Evolutionary conservation across 2,329 filamentous ascomycete genomes (phyloP).

Genomic region (Hypoxylon sp.): DNA sequence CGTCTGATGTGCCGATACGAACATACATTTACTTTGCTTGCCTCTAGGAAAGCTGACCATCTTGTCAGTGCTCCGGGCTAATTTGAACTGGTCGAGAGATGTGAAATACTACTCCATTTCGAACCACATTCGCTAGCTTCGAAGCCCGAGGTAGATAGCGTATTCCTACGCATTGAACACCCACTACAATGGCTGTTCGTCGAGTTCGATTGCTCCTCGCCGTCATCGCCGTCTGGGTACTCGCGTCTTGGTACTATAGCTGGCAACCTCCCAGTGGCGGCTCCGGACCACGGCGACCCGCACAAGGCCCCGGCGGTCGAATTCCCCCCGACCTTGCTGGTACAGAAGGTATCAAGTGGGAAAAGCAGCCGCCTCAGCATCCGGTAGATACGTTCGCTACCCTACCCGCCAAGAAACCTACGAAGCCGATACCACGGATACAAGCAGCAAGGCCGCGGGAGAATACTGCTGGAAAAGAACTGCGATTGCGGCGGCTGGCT

Average conservation of each 20-base stretch:
- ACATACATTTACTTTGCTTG: constrained; percentile 18
- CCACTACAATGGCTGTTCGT: constrained; percentile 47
- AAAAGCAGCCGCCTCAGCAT: constrained; percentile 52
- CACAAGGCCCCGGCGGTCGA: constrained; percentile 17
- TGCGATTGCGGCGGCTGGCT: constrained; percentile 54
- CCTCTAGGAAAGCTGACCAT: constrained; percentile 32
- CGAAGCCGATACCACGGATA: constrained; percentile 70
- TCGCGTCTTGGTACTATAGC: constrained; percentile 51
- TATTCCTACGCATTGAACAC: constrained; percentile 10
- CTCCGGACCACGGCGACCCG: constrained; percentile 31
- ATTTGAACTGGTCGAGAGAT: constrained; percentile 32
- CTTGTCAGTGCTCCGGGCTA: constrained; percentile 35
- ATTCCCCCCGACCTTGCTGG: constrained; percentile 20
- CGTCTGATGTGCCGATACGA: constrained; percentile 36
- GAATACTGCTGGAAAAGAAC: constrained; percentile 49
- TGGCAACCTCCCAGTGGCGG: constrained; percentile 38
- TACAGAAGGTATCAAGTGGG: constrained; percentile 45
- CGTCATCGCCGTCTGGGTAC: constrained; percentile 47
- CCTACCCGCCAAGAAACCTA: constrained; percentile 54
- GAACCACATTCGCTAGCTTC: constrained; percentile 35
- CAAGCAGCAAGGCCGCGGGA: constrained; percentile 65
- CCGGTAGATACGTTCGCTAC: constrained; percentile 49
- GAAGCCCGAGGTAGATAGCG: constrained; percentile 31
- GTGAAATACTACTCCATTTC: constrained; percentile 24
- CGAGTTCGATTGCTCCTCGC: constrained; percentile 48